A percentile compares a stretch with the other conserved stretches of the same genome.
phyloP scores from a whole-genome alignment of 2,329 filamentous ascomycete species.

The Phialophora expanda region DNA sequence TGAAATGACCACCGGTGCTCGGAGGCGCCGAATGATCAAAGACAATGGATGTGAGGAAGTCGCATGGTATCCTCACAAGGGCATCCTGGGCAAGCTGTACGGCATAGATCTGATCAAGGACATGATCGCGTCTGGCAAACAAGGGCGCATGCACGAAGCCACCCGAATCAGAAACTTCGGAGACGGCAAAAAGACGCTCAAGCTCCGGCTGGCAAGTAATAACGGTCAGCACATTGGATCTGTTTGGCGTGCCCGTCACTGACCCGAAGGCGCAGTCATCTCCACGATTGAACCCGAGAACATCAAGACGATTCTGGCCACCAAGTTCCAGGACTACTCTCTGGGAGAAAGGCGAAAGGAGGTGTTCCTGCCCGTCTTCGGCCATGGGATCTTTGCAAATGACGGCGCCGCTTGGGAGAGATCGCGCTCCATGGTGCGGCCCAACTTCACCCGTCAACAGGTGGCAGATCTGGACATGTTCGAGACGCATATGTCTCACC shows the following conservation, averaged over 20 bases:
- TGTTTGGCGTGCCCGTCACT: neutral
- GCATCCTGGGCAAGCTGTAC: slow-evolving; percentile 35
- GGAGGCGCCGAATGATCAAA: slow-evolving; percentile 32
- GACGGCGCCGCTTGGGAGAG: slow-evolving; percentile 57
- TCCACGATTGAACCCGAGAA: slow-evolving; percentile 56
- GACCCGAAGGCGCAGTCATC: slow-evolving; percentile 30
- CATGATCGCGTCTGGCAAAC: slow-evolving; percentile 27
- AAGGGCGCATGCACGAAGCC: slow-evolving; percentile 33
- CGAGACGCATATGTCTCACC: slow-evolving; percentile 62
- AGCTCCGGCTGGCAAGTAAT: slow-evolving; percentile 7
- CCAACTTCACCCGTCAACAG: slow-evolving; percentile 60
- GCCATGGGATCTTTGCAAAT: slow-evolving; percentile 52
- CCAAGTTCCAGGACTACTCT: slow-evolving; percentile 43
- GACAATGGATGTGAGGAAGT: slow-evolving; percentile 56
- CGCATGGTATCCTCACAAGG: slow-evolving; percentile 57
- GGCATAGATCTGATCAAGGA: slow-evolving; percentile 36
- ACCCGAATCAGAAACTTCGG: slow-evolving; percentile 30
- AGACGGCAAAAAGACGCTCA: slow-evolving; percentile 31
- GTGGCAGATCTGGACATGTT: slow-evolving; percentile 62
- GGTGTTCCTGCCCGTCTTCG: slow-evolving; percentile 35
- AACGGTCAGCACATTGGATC: slow-evolving; percentile 12
- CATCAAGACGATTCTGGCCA: slow-evolving; percentile 52
- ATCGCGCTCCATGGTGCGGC: slow-evolving; percentile 51
- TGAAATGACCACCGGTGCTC: slow-evolving; percentile 35
- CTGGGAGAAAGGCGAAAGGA: slow-evolving; percentile 52